Base-by-base conservation (phyloP, 176 grass and related monocot genomes). In the Aegilops longissima region DNA sequence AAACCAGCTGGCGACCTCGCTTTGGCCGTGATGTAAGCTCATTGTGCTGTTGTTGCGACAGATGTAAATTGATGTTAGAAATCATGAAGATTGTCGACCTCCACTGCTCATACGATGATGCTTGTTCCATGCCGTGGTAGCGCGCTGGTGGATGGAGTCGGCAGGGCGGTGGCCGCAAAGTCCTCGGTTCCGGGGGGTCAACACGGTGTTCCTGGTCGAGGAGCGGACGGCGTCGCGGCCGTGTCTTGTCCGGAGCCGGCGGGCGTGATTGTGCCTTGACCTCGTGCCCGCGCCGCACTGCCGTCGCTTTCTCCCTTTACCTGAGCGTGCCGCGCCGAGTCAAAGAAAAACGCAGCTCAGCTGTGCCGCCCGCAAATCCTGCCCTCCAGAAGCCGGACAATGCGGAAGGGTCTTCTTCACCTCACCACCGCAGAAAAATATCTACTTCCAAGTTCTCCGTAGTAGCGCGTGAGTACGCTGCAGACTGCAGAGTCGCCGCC, bases 1-100 rank as follows among this genome's bases (percentile, higher is more conserved):
- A 3, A 44, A 17, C 3, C 35, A 47, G 82, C 69, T 75, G 88
- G 34, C 36, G 18, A 25, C 42, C 44, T 79, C 66, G 6, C 39
- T 4, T 69, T 78, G 79, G 79, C 62, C 78, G 79, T 83, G 25
- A 42, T 33, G 24, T 71, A 51, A 82, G 30, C 70, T 76, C 49
- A 9, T 18, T 81, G 40, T 83, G 12, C 44, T 29, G 76, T 36
- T 61, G 78, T 49, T 77, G 70, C 76, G 86, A 6, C 70, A 85
- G 18, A 33, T 91, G 90, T 91, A 91, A 77, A 91, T 91, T 85
- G 73, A 81, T 85, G 82, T 77, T 51, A 85, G 85, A 62, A 51
- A 84, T 51, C 75, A 30, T 30, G 63, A 68, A 68, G n/a, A 62
- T 45, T 38, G 1, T 7, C 66, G 16, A 54, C 29, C n/a, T 51